A percentile compares a stretch with the other conserved stretches of the same genome.
These are phyloP conservation scores for Letharia lupina DNA, from an alignment of 495 filamentous ascomycete genomes.

Conservation along the genomic window DNA sequence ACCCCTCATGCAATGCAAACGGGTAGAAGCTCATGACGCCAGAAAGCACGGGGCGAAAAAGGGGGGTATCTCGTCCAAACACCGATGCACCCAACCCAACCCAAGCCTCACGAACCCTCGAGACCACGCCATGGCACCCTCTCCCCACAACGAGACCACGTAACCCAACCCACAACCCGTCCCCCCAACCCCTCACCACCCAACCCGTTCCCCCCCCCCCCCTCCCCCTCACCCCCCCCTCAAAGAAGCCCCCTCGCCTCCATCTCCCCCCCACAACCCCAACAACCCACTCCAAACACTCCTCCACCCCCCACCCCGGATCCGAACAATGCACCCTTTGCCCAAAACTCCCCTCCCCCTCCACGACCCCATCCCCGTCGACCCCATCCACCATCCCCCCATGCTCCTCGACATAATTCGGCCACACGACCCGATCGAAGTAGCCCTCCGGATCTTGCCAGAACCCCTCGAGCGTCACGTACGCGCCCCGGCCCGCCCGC, in stretches of 20 bases:
- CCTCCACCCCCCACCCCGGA: constrained; percentile 34
- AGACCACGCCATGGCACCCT: too few relatives aligned
- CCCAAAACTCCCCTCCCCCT: constrained; percentile 30
- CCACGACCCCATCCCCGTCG: constrained; percentile 26
- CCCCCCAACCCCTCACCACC: not conserved
- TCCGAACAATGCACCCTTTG: constrained; percentile 24
- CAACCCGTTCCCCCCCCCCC: not conserved
- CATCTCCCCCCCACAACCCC: constrained; percentile 28
- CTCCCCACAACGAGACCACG: too few relatives aligned
- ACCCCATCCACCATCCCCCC: constrained; percentile 56
- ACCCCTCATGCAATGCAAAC: too few relatives aligned
- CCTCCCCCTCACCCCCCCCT: not conserved
- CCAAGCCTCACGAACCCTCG: too few relatives aligned
- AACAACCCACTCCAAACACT: constrained; percentile 39
- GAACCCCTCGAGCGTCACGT: constrained; percentile 77
- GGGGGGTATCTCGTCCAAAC: too few relatives aligned
- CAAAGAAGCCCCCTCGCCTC: not conserved
- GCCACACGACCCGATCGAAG: constrained; percentile 93
- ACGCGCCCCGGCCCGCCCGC: constrained; percentile 66
- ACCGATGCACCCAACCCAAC: too few relatives aligned
- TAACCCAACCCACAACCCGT: not conserved
- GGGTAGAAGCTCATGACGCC: too few relatives aligned
- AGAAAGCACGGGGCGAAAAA: too few relatives aligned
- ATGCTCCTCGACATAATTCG: constrained; percentile 76
- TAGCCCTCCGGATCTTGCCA: constrained; percentile 93